Evolutionary conservation across 352 stramenopile species (phyloP).

Genomic region (Phytopythium kandeliae): DNA sequence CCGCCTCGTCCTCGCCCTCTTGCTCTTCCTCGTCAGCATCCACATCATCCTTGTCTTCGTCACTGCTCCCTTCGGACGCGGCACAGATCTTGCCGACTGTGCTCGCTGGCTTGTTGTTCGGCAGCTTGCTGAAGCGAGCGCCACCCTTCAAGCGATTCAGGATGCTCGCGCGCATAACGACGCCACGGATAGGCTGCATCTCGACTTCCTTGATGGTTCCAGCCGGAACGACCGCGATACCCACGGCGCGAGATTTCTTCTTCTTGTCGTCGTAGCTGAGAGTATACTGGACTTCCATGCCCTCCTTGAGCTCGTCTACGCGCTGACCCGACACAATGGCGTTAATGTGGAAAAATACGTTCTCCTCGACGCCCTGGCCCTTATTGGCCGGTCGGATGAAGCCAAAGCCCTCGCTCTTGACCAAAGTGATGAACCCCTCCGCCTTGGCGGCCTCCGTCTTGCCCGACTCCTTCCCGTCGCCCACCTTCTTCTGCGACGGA

Average conservation of each 20-base stretch:
- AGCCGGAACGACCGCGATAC: conserved; percentile 39
- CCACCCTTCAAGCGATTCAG: conserved; percentile 40
- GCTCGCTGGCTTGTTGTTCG: conserved; percentile 31
- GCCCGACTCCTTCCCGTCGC: conserved; percentile 12
- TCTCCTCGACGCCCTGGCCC: conserved; percentile 34
- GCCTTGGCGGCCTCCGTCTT: conserved; percentile 14
- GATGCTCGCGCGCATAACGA: conserved; percentile 62
- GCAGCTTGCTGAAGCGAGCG: conserved; percentile 28
- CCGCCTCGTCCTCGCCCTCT: conserved; percentile 11
- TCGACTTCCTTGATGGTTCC: conserved; percentile 57
- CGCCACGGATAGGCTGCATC: conserved; percentile 25
- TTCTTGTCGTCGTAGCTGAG: conserved; percentile 64
- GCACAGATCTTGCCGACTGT: conserved; percentile 53
- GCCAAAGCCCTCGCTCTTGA: conserved; percentile 70
- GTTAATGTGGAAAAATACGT: conserved; percentile 80
- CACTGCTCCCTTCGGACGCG: background rate
- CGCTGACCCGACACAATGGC: conserved; percentile 51
- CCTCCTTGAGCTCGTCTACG: conserved; percentile 53
- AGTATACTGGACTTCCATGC: conserved; percentile 64
- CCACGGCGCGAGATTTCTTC: conserved; percentile 54
- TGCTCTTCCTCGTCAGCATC: conserved; percentile 8
- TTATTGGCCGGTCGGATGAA: conserved; percentile 63
- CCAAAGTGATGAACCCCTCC: conserved; percentile 56
- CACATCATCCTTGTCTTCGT: conserved; percentile 6
- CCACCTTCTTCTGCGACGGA: conserved; percentile 8